Conservation (phyloP, 2,329 filamentous ascomycete genomes). For the Aspergillus ustus region DNA sequence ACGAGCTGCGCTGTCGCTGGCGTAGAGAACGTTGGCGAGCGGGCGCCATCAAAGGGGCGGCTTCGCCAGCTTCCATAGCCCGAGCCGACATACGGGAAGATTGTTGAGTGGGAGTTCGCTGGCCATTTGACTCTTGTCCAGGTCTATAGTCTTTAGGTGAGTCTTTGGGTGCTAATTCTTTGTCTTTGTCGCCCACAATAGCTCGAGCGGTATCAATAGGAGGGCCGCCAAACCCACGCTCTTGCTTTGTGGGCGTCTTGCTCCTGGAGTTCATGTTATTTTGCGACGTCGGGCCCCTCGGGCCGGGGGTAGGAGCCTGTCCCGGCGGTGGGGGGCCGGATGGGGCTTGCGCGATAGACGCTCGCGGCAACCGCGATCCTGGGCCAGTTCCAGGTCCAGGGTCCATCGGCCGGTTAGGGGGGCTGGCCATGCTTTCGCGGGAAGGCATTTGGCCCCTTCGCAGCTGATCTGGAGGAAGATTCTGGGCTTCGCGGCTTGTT, state of each 20-base stretch:
- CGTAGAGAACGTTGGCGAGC: constrained; percentile 58
- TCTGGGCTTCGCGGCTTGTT: constrained; percentile 49
- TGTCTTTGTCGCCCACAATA: constrained; percentile 52
- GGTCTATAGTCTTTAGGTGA: constrained; percentile 42
- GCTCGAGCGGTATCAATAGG: constrained; percentile 49
- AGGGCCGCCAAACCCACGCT: constrained; percentile 50
- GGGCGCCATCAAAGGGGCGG: constrained; percentile 49
- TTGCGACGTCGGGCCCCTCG: constrained; percentile 51
- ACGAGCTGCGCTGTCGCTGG: constrained; percentile 65
- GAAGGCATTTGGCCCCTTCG: constrained; percentile 45
- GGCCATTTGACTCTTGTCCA: constrained; percentile 58
- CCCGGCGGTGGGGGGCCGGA: constrained; percentile 68
- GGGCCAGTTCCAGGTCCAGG: constrained; percentile 40
- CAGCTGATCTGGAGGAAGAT: constrained; percentile 40
- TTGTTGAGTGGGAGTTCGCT: constrained; percentile 65
- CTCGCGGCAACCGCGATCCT: constrained; percentile 64
- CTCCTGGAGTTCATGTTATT: constrained; percentile 43
- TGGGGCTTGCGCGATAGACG: constrained; percentile 63
- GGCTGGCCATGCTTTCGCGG: constrained; percentile 49
- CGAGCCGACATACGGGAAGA: constrained; percentile 46
- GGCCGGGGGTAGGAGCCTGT: constrained; percentile 65
- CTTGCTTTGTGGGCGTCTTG: constrained; percentile 57
- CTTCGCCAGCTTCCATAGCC: constrained; percentile 53
- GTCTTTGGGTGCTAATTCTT: constrained; percentile 51
- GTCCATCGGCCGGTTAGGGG: constrained; percentile 33